Evolutionary conservation across 352 stramenopile species (phyloP).

Genomic region (Phytophthora pisi): DNA sequence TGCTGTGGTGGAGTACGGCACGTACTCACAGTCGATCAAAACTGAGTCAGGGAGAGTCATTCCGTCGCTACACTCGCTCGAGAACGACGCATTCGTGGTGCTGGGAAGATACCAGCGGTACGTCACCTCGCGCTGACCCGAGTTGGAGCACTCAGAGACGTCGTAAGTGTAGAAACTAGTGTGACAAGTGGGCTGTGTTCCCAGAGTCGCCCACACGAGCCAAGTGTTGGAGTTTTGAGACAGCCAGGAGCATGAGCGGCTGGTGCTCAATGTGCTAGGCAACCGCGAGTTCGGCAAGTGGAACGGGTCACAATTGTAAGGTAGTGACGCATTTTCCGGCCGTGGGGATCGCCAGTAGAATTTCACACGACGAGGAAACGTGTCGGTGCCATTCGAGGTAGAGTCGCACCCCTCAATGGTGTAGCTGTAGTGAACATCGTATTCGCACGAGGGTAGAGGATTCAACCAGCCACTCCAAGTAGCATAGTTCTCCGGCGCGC

Average conservation of each 20-base stretch:
- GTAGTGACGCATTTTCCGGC: conserved; percentile 40
- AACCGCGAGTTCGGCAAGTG: conserved; percentile 20
- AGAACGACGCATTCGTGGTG: conserved; percentile 28
- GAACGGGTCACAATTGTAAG: conserved; percentile 48
- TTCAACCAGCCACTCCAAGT: conserved; percentile 51
- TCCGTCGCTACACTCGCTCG: conserved; percentile 42
- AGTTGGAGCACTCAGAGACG: conserved; percentile 37
- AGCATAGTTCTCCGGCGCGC: conserved; percentile 38
- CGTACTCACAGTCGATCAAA: conserved; percentile 52
- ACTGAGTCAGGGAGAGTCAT: conserved; percentile 26
- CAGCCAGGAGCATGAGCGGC: conserved; percentile 49
- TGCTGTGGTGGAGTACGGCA: conserved; percentile 29
- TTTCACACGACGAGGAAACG: conserved; percentile 31
- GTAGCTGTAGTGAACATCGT: conserved; percentile 41
- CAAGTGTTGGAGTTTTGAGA: conserved; percentile 35
- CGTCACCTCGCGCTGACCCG: conserved; percentile 22
- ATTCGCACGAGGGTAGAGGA: conserved; percentile 39
- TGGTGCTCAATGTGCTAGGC: conserved; percentile 37
- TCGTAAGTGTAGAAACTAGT: conserved; percentile 47
- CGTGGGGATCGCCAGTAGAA: conserved; percentile 47
- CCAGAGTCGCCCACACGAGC: conserved; percentile 36
- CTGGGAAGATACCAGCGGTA: conserved; percentile 47
- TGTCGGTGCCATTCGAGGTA: conserved; percentile 8
- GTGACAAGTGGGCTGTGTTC: conserved; percentile 38
- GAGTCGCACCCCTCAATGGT: conserved; percentile 34